phyloP scores from a whole-genome alignment of 805 yeast genomes.

The Barnettozyma sp. region DNA sequence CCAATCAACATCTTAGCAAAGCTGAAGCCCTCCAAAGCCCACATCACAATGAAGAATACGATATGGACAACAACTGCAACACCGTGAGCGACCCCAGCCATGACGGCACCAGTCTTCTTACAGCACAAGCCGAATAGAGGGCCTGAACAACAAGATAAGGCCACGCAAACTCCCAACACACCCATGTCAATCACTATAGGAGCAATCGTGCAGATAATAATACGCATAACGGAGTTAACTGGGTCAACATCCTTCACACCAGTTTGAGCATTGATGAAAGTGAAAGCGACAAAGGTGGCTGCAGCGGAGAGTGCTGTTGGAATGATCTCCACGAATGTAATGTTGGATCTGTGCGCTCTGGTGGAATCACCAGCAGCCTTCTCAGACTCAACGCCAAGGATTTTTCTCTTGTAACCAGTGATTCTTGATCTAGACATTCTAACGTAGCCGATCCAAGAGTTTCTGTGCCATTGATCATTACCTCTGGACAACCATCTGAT shows the following conservation, averaged over 20 bases:
- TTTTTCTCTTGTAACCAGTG: conserved; percentile 74
- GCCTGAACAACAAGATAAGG: conserved; percentile 94
- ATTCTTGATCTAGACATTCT: conserved; percentile 78
- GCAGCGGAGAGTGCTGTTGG: conserved; percentile 72
- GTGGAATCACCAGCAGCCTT: conserved; percentile 77
- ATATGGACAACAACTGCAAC: conserved; percentile 84
- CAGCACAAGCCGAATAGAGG: conserved; percentile 93
- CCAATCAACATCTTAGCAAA: conserved; percentile 87
- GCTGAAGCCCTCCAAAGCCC: conserved; percentile 92
- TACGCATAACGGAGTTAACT: conserved; percentile 67
- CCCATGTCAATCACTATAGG: conserved; percentile 92
- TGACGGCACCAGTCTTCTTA: conserved; percentile 92
- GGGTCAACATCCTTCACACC: conserved; percentile 52
- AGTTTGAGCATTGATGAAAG: conserved; percentile 79
- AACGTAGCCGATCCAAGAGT: conserved; percentile 82
- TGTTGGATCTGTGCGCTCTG: conserved; percentile 74
- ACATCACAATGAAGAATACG: conserved; percentile 86
- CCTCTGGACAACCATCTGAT: conserved; percentile 90
- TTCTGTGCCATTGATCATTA: conserved; percentile 82
- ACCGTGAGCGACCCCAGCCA: conserved; percentile 95
- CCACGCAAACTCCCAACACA: conserved; percentile 67
- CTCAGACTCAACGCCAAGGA: conserved; percentile 72
- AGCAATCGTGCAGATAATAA: conserved; percentile 75
- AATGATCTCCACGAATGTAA: conserved; percentile 61
- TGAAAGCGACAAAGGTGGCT: conserved; percentile 72